A percentile compares a stretch with the other conserved stretches of the same genome.
Conservation (phyloP, 2,329 filamentous ascomycete genomes). For the Saccharata proteae region DNA sequence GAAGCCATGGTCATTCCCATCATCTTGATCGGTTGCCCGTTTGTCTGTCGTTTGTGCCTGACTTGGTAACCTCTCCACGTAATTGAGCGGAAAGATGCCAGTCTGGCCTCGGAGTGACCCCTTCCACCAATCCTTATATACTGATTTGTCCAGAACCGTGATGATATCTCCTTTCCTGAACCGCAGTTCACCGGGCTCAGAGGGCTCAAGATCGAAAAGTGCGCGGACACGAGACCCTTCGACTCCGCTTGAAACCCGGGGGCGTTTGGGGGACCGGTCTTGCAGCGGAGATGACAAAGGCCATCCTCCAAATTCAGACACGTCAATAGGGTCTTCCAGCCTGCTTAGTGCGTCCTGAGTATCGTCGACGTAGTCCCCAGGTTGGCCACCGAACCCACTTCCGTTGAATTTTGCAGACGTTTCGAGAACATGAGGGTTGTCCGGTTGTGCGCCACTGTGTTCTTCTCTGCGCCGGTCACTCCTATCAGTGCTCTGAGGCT, state of each 20-base stretch:
- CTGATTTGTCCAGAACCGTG: not conserved
- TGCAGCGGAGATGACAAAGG: conserved; percentile 11
- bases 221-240: not conserved
- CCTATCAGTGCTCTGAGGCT: conserved; percentile 17
- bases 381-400: not conserved
- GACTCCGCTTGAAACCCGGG: not conserved
- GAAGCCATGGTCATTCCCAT: too few relatives aligned
- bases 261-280: not conserved
- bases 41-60: not conserved
- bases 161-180: conserved; percentile 23
- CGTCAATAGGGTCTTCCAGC: conserved; percentile 28
- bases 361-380: conserved; percentile 24
- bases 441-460: conserved; percentile 10
- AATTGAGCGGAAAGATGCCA: not conserved
- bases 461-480: conserved; percentile 16
- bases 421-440: not conserved
- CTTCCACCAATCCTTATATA: not conserved
- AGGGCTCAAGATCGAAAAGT: not conserved
- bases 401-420: not conserved
- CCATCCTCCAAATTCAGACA: conserved; percentile 11
- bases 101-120: not conserved
- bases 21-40: not conserved
- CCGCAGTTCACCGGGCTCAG: not conserved
- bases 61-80: not conserved
- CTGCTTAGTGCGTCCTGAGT: conserved; percentile 30